These are phyloP conservation scores for Jacaranda mimosifolia DNA, from an alignment of 257 asterid genomes.

Conservation along the genomic window DNA sequence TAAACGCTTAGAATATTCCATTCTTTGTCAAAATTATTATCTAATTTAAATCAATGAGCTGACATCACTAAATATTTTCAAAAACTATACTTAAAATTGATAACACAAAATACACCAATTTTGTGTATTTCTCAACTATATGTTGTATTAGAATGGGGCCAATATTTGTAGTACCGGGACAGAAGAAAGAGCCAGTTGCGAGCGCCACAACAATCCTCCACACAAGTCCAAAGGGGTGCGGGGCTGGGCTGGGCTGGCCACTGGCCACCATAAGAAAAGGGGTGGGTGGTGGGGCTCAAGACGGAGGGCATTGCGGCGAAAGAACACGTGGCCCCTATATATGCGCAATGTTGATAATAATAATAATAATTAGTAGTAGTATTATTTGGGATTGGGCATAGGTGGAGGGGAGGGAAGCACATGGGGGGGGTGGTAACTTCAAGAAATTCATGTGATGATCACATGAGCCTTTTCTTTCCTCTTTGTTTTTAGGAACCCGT, in stretches of 20 bases:
- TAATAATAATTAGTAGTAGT: constrained; percentile 10
- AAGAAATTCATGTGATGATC: constrained; percentile 74
- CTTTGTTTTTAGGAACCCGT: constrained; percentile 21
- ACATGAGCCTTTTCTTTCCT: constrained; percentile 54
- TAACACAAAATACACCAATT: too few relatives aligned
- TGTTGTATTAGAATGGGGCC: too few relatives aligned
- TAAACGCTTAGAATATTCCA: too few relatives aligned
- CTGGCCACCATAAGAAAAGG: constrained; percentile 29
- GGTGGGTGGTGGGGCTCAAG: constrained; percentile 53
- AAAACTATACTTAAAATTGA: too few relatives aligned
- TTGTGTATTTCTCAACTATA: too few relatives aligned
- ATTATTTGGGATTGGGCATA: neutral
- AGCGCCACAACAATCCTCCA: too few relatives aligned
- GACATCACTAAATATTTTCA: too few relatives aligned
- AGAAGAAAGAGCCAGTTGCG: too few relatives aligned
- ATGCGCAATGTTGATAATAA: constrained; percentile 18
- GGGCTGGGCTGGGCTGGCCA: constrained; percentile 13
- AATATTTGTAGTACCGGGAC: too few relatives aligned
- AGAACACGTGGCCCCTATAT: constrained; percentile 42
- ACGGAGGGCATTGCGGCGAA: constrained; percentile 15
- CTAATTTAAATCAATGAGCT: too few relatives aligned
- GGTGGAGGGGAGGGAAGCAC: constrained; percentile 43
- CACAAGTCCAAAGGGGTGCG: neutral
- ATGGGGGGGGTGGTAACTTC: constrained; percentile 55
- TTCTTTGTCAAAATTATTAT: too few relatives aligned